Conservation (phyloP, 2,329 filamentous ascomycete genomes). For the Byssoonygena ceratinophila region DNA sequence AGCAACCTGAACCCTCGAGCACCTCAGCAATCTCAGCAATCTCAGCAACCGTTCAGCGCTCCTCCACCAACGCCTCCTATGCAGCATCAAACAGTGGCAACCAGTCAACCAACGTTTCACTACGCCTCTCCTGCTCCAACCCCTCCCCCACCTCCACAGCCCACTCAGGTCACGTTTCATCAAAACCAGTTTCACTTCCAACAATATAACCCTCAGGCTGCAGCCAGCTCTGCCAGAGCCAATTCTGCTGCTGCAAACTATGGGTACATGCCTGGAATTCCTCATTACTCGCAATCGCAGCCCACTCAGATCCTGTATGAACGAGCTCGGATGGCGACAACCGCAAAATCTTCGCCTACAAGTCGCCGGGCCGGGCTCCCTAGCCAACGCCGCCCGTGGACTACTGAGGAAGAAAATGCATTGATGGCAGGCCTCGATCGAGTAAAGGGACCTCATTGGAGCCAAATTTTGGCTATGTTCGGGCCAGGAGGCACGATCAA, state of each 20-base stretch:
- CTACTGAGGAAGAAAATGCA: slow-evolving; percentile 77
- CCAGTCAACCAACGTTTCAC: slow-evolving; percentile 9
- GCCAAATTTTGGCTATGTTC: slow-evolving; percentile 76
- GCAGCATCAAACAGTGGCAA: slow-evolving; percentile 13
- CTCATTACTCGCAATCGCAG: slow-evolving; percentile 39
- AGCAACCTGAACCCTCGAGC: slow-evolving; percentile 25
- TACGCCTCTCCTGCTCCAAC: slow-evolving; percentile 43
- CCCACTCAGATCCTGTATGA: slow-evolving; percentile 50
- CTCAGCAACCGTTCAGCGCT: slow-evolving; percentile 20
- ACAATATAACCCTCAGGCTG: slow-evolving; percentile 31
- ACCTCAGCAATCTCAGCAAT: slow-evolving; percentile 25
- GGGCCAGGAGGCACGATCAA: slow-evolving; percentile 68
- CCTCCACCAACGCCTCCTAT: slow-evolving; percentile 8
- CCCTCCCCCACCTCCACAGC: slow-evolving; percentile 79
- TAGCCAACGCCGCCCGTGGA: slow-evolving; percentile 66
- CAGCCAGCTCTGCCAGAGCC: slow-evolving; percentile 22
- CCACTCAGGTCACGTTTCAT: slow-evolving; percentile 29
- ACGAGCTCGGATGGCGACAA: slow-evolving; percentile 46
- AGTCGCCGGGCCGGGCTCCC: slow-evolving; percentile 44
- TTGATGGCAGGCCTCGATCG: slow-evolving; percentile 79
- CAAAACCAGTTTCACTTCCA: slow-evolving; percentile 36
- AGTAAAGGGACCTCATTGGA: slow-evolving; percentile 88
- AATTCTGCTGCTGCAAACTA: slow-evolving; percentile 31
- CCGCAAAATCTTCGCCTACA: slow-evolving; percentile 45
- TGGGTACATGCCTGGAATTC: slow-evolving; percentile 37